phyloP scores from a whole-genome alignment of 2,329 filamentous ascomycete species.

The Nemania sp. region DNA sequence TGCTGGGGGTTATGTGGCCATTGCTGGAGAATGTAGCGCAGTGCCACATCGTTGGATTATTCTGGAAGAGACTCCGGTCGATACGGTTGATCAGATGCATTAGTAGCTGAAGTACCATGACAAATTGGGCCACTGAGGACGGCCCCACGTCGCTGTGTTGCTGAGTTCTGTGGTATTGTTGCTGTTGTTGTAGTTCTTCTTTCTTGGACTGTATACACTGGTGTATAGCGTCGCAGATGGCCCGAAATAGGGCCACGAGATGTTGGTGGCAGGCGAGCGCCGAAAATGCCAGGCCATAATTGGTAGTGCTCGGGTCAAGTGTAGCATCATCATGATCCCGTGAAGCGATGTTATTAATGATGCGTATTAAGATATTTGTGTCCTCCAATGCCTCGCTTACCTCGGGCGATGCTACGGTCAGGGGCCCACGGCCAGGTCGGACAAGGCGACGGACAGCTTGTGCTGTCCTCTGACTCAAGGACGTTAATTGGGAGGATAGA shows the following conservation, averaged over 20 bases:
- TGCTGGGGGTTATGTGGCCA: neutral
- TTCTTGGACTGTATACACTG: neutral
- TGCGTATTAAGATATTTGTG: neutral
- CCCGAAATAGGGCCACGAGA: neutral
- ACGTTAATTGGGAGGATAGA: neutral
- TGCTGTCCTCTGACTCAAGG: neutral
- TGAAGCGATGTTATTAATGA: neutral
- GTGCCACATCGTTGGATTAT: neutral
- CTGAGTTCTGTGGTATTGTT: neutral
- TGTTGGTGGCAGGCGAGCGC: neutral
- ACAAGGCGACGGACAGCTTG: neutral
- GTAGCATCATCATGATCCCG: neutral
- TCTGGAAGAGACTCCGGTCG: neutral
- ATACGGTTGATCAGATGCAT: neutral
- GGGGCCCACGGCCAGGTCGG: neutral
- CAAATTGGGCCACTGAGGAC: neutral
- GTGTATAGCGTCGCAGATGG: slow-evolving; percentile 1
- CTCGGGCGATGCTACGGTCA: neutral
- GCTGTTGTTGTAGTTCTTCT: neutral
- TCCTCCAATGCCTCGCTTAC: neutral
- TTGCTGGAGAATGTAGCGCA: neutral
- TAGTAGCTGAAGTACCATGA: neutral
- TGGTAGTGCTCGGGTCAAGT: neutral
- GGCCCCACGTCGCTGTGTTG: neutral
- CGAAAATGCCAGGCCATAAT: neutral